Evolutionary conservation across 441 rosid species (phyloP).

Genomic region (Eruca vesicaria): DNA sequence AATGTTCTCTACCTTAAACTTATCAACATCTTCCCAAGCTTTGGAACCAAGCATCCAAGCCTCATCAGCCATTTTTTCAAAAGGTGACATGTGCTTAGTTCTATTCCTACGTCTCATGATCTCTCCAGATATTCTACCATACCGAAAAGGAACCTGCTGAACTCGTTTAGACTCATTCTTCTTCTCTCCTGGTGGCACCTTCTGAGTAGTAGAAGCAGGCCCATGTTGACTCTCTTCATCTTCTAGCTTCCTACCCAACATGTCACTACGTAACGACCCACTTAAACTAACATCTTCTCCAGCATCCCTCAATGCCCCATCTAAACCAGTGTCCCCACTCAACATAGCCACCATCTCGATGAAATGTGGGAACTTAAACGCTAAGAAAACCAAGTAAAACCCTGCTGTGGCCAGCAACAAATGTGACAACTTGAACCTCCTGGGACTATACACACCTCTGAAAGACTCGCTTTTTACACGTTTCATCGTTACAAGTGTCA

Average conservation of each 20-base stretch:
- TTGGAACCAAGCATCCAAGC: constrained; percentile 88
- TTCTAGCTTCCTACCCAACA: constrained; percentile 63
- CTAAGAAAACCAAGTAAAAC: constrained; percentile 72
- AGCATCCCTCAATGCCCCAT: constrained; percentile 40
- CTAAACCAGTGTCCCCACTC: constrained; percentile 64
- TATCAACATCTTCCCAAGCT: constrained; percentile 85
- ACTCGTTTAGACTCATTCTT: constrained; percentile 38
- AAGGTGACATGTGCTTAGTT: constrained; percentile 55
- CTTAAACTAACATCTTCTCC: constrained; percentile 57
- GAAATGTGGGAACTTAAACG: constrained; percentile 79
- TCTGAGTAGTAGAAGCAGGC: constrained; percentile 50
- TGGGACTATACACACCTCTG: constrained; percentile 35
- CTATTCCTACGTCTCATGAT: constrained; percentile 67
- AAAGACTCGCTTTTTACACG: constrained; percentile 64
- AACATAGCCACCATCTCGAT: constrained; percentile 63
- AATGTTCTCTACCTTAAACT: constrained; percentile 46
- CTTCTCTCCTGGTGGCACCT: constrained; percentile 47
- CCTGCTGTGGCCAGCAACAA: constrained; percentile 58
- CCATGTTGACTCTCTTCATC: constrained; percentile 53
- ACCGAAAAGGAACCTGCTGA: constrained; percentile 60
- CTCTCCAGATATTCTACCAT: constrained; percentile 77
- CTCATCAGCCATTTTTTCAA: constrained; percentile 88
- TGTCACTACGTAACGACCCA: constrained; percentile 68
- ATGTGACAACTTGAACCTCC: constrained; percentile 83
- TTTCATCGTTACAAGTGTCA: constrained; percentile 50